Base-by-base conservation (phyloP, 2,329 filamentous ascomycete species). In the Claviceps monticola region DNA sequence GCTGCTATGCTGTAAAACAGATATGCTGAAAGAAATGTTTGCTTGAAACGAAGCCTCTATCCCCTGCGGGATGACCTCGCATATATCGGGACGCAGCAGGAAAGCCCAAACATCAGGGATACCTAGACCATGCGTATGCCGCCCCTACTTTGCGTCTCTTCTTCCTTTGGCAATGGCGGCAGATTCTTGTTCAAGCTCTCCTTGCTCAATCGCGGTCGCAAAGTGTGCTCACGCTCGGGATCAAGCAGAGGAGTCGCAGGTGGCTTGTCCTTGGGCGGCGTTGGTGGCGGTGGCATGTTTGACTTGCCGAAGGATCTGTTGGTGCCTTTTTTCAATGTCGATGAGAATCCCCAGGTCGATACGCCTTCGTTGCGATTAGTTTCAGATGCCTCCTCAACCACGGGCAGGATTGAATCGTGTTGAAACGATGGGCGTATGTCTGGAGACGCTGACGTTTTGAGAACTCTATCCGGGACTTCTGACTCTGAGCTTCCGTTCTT, bases 341-440 rank as follows among this genome's bases (percentile, higher is more conserved):
- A 71, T 2, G 72, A 73, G 36, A 63, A 54, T 1, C 72, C 71
- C 53, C 51, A 48, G 4, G 26, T 19, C n/a, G 53, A 39, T 7
- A n/a, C 19, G 5, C 45, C 64, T 46, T 76, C 78, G 53, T 71
- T 69, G 21, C 73, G 74, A 60, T 78, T 80, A 51, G 75, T 83
- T 66, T 96, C 91, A 5, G 82, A 86, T n/a, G 82, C 84, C 68
- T 97, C 91, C 58, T 95, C 87, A 6, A 97, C 89, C 9, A 96
- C 83, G 0, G 91, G 91, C 2, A 97, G 70, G 1, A 69, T 76
- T 62, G 64, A 64, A 61, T 65, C 81, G 64, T 59, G 84, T 73
- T 74, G 61, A 71, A 76, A 21, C 70, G 77, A 67, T 73, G 86
- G 63, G 70, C 76, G 57, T 73, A 74, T 53, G 71, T 80, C 64